phyloP scores from a whole-genome alignment of 2,329 filamentous ascomycete genomes.

The Pseudophaeomoniella oleicola region DNA sequence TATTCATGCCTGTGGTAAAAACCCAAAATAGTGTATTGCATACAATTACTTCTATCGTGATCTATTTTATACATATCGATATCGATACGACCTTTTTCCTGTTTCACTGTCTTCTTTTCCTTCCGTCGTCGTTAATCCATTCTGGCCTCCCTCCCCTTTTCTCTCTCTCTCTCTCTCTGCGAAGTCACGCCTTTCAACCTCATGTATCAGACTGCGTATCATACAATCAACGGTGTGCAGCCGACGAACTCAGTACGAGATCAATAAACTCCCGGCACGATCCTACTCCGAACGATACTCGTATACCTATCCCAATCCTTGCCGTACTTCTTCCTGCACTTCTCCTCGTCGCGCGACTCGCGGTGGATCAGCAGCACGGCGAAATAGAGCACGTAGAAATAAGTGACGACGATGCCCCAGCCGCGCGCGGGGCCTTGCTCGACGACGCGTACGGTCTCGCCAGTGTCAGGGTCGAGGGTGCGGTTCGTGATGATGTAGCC shows the following conservation, averaged over 20 bases:
- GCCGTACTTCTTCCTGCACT: slow-evolving; percentile 83
- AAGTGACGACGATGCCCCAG: slow-evolving; percentile 78
- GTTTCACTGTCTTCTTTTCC: too few relatives aligned
- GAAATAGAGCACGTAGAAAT: slow-evolving; percentile 92
- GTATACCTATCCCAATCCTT: slow-evolving; percentile 86
- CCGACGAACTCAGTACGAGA: background rate
- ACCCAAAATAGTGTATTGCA: too few relatives aligned
- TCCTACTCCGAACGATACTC: slow-evolving; percentile 63
- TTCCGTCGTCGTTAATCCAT: too few relatives aligned
- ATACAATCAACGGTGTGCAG: too few relatives aligned
- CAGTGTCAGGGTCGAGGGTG: slow-evolving; percentile 29
- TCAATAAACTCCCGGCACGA: slow-evolving; percentile 74
- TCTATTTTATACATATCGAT: too few relatives aligned
- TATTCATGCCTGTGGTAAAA: too few relatives aligned
- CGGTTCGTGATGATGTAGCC: slow-evolving; percentile 56
- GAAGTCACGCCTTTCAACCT: too few relatives aligned
- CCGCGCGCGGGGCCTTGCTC: slow-evolving; percentile 60
- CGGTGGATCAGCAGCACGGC: slow-evolving; percentile 73
- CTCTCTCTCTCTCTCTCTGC: too few relatives aligned
- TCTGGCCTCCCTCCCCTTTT: too few relatives aligned
- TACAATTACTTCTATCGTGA: too few relatives aligned
- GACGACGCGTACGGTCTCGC: slow-evolving; percentile 43
- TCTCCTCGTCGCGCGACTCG: slow-evolving; percentile 75
- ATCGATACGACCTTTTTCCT: too few relatives aligned
- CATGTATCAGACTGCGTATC: too few relatives aligned